Evolutionary conservation across 495 filamentous ascomycete genomes (phyloP).

Genomic region (Penicillium malachiteum): DNA sequence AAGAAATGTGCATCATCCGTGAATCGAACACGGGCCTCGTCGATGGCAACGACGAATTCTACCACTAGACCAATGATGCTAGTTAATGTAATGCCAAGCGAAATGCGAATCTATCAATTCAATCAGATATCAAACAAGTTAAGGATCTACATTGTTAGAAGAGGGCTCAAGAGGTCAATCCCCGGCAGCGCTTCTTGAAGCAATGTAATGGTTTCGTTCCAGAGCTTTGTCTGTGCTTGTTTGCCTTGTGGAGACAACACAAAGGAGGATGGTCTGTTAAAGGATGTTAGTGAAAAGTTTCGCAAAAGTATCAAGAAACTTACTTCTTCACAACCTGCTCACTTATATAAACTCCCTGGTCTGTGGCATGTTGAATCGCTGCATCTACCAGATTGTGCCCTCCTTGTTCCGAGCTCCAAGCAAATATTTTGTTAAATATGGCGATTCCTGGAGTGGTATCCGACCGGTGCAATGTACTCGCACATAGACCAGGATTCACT

Average conservation of each 20-base stretch:
- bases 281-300: no score
- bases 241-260: neutral
- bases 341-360: neutral
- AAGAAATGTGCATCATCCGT: conserved; percentile 51
- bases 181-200: neutral
- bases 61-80: conserved; percentile 60
- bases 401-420: neutral
- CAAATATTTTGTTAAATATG: neutral
- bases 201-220: neutral
- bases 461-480: neutral
- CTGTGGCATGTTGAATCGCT: neutral
- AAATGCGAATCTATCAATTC: no score
- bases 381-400: neutral
- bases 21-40: conserved; percentile 61
- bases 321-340: neutral
- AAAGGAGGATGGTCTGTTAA: neutral
- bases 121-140: no score
- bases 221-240: neutral
- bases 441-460: neutral
- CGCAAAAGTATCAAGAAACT: neutral
- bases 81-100: conserved; percentile 6
- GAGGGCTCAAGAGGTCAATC: no score
- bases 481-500: no score
- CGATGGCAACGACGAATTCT: conserved; percentile 62
- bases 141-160: no score